Evolutionary conservation across 164 flowering plant genomes (phyloP).

Genomic region (Magnolia kwangsiensis): DNA sequence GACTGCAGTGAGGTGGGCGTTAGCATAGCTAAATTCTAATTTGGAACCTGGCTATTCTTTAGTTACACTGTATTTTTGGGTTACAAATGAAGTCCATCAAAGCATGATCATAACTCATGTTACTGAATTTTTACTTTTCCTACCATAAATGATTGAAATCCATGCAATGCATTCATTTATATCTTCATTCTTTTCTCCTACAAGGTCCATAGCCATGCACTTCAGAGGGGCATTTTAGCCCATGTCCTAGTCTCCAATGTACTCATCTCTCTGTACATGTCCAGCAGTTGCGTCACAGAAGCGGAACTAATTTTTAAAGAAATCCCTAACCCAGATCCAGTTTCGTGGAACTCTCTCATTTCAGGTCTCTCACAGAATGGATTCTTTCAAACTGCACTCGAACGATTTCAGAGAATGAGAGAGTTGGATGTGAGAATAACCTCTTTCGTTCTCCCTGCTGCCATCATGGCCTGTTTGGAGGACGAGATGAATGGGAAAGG

Average conservation of each 20-base stretch:
- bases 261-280: constrained; percentile 23
- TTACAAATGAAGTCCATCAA: background rate
- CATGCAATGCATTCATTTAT: background rate
- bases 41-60: no score
- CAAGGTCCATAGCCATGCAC: constrained; percentile 21
- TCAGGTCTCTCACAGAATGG: constrained; percentile 23
- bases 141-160: background rate
- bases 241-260: constrained; percentile 19
- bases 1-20: no score
- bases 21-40: no score
- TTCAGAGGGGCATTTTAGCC: constrained; percentile 15
- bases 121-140: background rate
- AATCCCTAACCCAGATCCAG: constrained; percentile 19
- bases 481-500: constrained; percentile 10
- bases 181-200: background rate
- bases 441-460: constrained; percentile 17
- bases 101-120: background rate
- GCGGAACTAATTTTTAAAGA: constrained; percentile 19
- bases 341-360: constrained; percentile 27
- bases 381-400: constrained; percentile 9
- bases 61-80: no score
- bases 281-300: constrained; percentile 8
- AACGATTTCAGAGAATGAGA: constrained; percentile 19
- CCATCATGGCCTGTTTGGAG: constrained; percentile 15
- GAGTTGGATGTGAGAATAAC: constrained; percentile 6